Evolutionary conservation across 352 stramenopile genomes (phyloP).

Genomic region (Globisporangium barbulae): DNA sequence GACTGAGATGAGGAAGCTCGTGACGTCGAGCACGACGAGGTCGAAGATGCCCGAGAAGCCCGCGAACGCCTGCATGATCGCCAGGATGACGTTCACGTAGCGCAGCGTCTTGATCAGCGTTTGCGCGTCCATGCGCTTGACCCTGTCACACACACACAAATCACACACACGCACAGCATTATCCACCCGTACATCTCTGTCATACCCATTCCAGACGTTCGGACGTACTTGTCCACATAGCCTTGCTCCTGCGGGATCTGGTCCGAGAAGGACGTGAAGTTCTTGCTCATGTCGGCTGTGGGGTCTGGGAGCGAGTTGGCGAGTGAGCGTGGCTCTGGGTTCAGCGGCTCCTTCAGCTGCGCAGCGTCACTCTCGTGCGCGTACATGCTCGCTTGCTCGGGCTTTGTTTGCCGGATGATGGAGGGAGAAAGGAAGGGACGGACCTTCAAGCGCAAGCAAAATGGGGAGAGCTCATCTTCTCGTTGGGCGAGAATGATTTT

Average conservation of each 20-base stretch:
- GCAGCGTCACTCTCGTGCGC: conserved; percentile 2
- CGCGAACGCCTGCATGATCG: conserved; percentile 74
- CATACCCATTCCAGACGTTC: background rate
- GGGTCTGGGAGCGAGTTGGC: conserved; percentile 1
- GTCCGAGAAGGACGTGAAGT: conserved; percentile 16
- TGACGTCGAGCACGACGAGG: conserved; percentile 81
- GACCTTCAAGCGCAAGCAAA: conserved; percentile 7
- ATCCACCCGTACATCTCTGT: background rate
- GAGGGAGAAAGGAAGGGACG: conserved; percentile 5
- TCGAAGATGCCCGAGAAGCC: conserved; percentile 86
- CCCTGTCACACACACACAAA: conserved; percentile 25
- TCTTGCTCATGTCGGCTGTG: conserved; percentile 17
- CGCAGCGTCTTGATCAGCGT: conserved; percentile 78
- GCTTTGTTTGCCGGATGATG: background rate
- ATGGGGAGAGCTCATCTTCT: background rate
- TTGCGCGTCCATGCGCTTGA: conserved; percentile 64
- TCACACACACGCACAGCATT: conserved; percentile 11
- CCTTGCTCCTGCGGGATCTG: conserved; percentile 21
- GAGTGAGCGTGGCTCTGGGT: conserved; percentile 16
- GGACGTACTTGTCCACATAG: conserved; percentile 15
- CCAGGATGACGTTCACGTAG: conserved; percentile 81
- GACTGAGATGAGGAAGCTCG: conserved; percentile 83
- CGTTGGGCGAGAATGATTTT: background rate
- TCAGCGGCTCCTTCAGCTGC: conserved; percentile 20
- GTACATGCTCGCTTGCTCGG: background rate